Evolutionary conservation across 768 basidiomycete genomes (phyloP), one percentile per base, ranked within the genome.

Genomic region (Chiua virens): DNA sequence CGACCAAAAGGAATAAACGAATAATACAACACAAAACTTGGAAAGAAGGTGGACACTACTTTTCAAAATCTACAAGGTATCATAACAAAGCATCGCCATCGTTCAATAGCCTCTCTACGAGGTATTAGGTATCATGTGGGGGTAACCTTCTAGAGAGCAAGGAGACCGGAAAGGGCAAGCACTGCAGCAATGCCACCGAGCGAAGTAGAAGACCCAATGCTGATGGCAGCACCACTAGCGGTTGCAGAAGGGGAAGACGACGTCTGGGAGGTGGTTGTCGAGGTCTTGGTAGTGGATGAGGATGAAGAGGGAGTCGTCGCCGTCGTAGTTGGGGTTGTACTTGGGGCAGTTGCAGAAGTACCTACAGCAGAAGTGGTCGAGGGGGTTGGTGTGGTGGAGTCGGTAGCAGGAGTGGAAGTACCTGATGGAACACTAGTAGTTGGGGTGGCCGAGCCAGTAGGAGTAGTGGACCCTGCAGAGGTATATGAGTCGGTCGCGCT

Each of bases 241-340:
- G 60, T 60, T 3, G 66, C 15, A 20, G 67, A 30, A 11, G 30
- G 11, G 30, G 30, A 13, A 2, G 30, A 3, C 27, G 27, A 27
- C 27, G 27, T 30, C 30, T 30, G 30, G 30, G 30, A 30, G 14
- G 30, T 30, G 3, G 30, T 13, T 13, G 30, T 30, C 30, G 30
- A 13, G 13, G 30, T 6, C 30, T 21, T 56, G 34, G 50, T 40
- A 2, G 53, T 28, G 10, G 60, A 60, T 3, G 66, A 10, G 17
- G 67, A 55, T 1, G 60, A 8, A 4, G 58, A 36, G 0, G 25
- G 53, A 0, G 70, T 54, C 10, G 72, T 58, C 45, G 71, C 69
- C 35, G 74, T 55, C 27, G 60, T 66, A 38, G 72, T 67, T 30
- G 74, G 57, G 25, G 60, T 67, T 1, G 74, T 67, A 38, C 80